phyloP scores from a whole-genome alignment of 306 rosid species.

The Prunus persica region Prunus_persica_NCBIv2 NC_034011.1:8206001-8206500 shows the following conservation, averaged over 20 bases:
- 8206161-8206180: too few species aligned
- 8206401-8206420: background rate
- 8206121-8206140: slow-evolving; percentile 53
- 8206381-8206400: background rate
- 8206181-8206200: too few species aligned
- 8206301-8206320: slow-evolving; percentile 19
- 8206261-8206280: background rate
- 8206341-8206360: background rate
- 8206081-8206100: slow-evolving; percentile 63
- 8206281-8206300: background rate
- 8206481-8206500: slow-evolving; percentile 17
- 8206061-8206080: slow-evolving; percentile 30
- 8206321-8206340: background rate
- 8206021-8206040: background rate
- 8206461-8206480: background rate
- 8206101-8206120: slow-evolving; percentile 50
- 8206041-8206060: background rate
- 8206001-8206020: background rate
- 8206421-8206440: background rate
- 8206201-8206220: too few species aligned
- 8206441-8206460: background rate
- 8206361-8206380: background rate
- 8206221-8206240: background rate
- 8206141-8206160: slow-evolving; percentile 48
- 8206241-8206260: background rate